Percentiles rank a stretch among this genome's conserved stretches.
phyloP scores from a whole-genome alignment of 177 flowering plant genomes.

The Vitis hybrid region DNA sequence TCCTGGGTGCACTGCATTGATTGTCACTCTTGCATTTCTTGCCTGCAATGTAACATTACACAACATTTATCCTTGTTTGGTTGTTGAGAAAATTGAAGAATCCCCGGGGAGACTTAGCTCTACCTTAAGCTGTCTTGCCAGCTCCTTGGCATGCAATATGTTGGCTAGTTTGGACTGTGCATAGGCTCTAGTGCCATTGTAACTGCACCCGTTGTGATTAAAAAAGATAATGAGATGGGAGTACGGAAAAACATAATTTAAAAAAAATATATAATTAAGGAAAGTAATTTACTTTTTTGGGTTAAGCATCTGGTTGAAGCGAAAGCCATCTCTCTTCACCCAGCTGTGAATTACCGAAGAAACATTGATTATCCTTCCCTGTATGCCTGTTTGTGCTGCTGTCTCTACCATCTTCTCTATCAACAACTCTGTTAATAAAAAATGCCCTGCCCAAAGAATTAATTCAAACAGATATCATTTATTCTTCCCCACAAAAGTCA shows the following conservation, averaged over 20 bases:
- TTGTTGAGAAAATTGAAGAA: background rate
- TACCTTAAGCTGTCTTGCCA: constrained; percentile 80
- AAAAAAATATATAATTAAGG: background rate
- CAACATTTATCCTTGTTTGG: background rate
- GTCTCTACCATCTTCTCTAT: constrained; percentile 86
- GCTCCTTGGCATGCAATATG: constrained; percentile 80
- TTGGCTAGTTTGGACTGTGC: constrained; percentile 87
- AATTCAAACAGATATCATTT: too few species aligned
- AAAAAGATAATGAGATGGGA: background rate
- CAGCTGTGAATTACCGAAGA: constrained; percentile 87
- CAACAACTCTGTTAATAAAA: constrained; percentile 68
- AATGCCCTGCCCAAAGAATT: constrained; percentile 69
- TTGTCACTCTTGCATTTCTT: constrained; percentile 77
- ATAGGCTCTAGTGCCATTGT: constrained; percentile 80
- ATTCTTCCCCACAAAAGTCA: too few species aligned
- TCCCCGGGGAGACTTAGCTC: background rate
- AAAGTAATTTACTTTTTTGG: constrained; percentile 56
- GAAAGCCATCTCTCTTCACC: constrained; percentile 70
- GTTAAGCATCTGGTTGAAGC: constrained; percentile 55
- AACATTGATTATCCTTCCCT: constrained; percentile 91
- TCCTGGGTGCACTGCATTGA: constrained; percentile 96
- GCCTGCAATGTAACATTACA: constrained; percentile 42
- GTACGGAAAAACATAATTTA: too few species aligned
- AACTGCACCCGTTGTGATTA: constrained; percentile 42
- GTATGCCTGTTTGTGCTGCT: constrained; percentile 62